phyloP scores from a whole-genome alignment of 495 filamentous ascomycete species.

The Collariella sp. region DNA sequence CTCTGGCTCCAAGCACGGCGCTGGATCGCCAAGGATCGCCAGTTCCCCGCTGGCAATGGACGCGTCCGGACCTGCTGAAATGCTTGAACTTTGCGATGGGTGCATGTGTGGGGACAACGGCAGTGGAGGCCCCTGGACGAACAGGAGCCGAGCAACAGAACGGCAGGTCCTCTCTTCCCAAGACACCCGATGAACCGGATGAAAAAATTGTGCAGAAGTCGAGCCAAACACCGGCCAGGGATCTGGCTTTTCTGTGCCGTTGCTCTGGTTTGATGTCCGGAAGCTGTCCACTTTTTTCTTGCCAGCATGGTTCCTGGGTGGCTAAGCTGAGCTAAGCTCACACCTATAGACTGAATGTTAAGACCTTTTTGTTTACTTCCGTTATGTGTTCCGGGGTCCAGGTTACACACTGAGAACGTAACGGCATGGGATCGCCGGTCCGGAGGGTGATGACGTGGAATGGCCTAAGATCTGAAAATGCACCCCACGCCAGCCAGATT shows the following conservation, averaged over 20 bases:
- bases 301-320: neutral
- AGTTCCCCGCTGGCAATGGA: neutral
- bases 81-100: neutral
- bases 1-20: neutral
- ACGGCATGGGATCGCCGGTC: neutral
- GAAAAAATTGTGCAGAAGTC: neutral
- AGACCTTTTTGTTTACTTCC: neutral
- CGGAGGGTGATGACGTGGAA: conserved; percentile 1
- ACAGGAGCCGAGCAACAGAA: too few relatives aligned
- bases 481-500: neutral
- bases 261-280: neutral
- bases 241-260: neutral
- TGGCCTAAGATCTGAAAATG: neutral
- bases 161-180: too few relatives aligned
- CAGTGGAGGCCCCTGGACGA: neutral
- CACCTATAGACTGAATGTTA: too few relatives aligned
- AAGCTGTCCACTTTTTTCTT: too few relatives aligned
- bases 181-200: too few relatives aligned
- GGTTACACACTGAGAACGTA: neutral
- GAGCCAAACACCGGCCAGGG: neutral
- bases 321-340: too few relatives aligned
- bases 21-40: conserved; percentile 18
- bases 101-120: neutral
- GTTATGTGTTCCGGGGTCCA: neutral
- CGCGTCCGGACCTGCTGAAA: neutral